phyloP scores from a whole-genome alignment of 139 green algal genomes.

The Marvania coccoides region DNA sequence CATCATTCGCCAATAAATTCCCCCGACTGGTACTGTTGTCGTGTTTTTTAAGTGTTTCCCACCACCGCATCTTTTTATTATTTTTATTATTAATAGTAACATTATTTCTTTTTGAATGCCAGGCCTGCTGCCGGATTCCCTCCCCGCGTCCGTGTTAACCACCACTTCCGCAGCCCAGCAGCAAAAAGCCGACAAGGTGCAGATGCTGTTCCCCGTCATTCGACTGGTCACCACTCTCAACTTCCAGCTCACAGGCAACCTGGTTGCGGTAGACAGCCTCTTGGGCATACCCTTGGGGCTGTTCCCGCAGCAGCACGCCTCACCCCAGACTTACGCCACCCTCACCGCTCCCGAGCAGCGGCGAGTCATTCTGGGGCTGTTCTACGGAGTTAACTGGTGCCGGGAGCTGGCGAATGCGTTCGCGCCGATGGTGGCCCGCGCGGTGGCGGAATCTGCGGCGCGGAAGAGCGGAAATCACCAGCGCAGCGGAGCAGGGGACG shows the following conservation, averaged over 20 bases:
- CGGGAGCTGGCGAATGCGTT: constrained; percentile 26
- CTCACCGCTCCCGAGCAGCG: neutral
- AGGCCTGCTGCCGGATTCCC: too few species aligned
- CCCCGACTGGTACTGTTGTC: too few species aligned
- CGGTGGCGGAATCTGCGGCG: too few species aligned
- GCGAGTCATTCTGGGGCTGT: constrained; percentile 14
- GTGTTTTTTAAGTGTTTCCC: too few species aligned
- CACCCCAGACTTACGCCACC: neutral
- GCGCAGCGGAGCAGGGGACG: neutral
- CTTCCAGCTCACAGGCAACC: neutral
- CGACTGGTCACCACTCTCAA: neutral
- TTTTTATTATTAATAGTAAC: too few species aligned
- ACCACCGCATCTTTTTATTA: too few species aligned
- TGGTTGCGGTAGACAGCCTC: constrained; percentile 10
- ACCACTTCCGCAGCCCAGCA: too few species aligned
- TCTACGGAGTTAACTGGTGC: constrained; percentile 22
- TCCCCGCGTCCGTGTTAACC: too few species aligned
- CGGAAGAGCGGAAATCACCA: neutral
- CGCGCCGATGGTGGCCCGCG: neutral
- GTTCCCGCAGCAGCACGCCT: neutral
- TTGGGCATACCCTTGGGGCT: constrained; percentile 14
- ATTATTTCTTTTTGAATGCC: too few species aligned
- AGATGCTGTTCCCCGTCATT: constrained; percentile 7
- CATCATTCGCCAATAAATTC: too few species aligned
- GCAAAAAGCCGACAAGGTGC: too few species aligned